A percentile compares a stretch with the other conserved stretches of the same genome.
phyloP scores from a whole-genome alignment of 306 rosid species.

The Carpinus viminea region DNA sequence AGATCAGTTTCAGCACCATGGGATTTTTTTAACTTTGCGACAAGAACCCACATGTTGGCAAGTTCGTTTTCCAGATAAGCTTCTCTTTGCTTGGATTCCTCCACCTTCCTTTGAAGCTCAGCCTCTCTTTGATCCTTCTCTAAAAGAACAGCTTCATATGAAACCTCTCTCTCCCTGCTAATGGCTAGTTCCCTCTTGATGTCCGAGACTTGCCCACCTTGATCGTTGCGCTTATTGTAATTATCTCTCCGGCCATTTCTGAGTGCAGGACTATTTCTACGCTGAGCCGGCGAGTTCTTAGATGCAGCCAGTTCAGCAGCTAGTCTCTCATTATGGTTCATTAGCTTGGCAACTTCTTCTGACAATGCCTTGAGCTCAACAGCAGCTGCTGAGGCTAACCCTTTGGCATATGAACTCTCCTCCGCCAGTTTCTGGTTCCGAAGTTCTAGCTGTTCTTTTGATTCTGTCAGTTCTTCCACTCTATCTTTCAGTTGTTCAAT shows the following conservation, averaged over 20 bases:
- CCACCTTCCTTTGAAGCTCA: constrained; percentile 73
- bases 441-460: constrained; percentile 74
- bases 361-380: constrained; percentile 96
- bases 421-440: constrained; percentile 89
- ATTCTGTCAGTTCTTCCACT: constrained; percentile 57
- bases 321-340: constrained; percentile 84
- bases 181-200: constrained; percentile 79
- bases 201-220: constrained; percentile 53
- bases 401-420: constrained; percentile 95
- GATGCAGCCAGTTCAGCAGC: constrained; percentile 71
- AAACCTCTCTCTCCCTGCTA: constrained; percentile 76
- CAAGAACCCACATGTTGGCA: constrained; percentile 99
- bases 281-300: constrained; percentile 69
- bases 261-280: constrained; percentile 45
- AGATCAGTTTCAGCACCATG: constrained; percentile 68
- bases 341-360: constrained; percentile 94
- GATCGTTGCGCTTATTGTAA: constrained; percentile 61
- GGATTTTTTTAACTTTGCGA: constrained; percentile 83
- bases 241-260: constrained; percentile 82
- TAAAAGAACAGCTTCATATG: constrained; percentile 68
- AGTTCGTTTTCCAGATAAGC: constrained; percentile 94
- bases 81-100: constrained; percentile 94
- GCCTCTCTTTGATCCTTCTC: constrained; percentile 80
- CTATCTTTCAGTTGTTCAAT: constrained; percentile 71
- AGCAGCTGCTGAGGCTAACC: constrained; percentile 99